Conservation (phyloP, 768 basidiomycete species). For the Serpula lacrymans region DNA sequence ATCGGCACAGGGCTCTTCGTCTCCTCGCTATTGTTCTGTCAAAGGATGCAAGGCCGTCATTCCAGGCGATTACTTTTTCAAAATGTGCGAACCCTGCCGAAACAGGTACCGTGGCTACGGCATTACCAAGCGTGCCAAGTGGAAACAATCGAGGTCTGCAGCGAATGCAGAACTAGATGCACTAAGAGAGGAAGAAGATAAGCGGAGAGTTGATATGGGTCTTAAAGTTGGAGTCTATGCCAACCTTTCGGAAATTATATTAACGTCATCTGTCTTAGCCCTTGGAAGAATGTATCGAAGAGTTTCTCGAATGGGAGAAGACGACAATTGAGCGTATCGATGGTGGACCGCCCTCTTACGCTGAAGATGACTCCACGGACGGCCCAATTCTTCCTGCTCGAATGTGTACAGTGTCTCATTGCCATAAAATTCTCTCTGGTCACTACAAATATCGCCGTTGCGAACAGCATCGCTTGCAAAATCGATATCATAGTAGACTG, state of each 20-base stretch:
- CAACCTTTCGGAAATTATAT: constrained; percentile 1
- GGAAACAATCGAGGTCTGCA: constrained; percentile 44
- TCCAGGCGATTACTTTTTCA: constrained; percentile 37
- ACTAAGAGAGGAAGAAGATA: constrained; percentile 37
- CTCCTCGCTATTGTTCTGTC: constrained; percentile 45
- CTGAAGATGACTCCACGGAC: constrained; percentile 11
- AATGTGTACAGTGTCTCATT: constrained; percentile 59
- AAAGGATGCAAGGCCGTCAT: constrained; percentile 52
- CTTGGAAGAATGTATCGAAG: constrained; percentile 32
- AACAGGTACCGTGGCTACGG: constrained; percentile 50
- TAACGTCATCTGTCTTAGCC: constrained; percentile 16
- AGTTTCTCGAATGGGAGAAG: constrained; percentile 32
- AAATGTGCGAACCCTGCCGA: constrained; percentile 47
- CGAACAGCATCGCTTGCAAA: constrained; percentile 55
- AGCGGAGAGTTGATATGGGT: constrained; percentile 30
- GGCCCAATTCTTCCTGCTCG: constrained; percentile 32
- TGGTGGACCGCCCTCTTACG: neutral
- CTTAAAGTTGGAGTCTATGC: constrained; percentile 30
- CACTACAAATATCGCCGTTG: constrained; percentile 50
- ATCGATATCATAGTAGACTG: constrained; percentile 48
- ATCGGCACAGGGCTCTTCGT: too few species aligned
- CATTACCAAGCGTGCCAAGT: constrained; percentile 52
- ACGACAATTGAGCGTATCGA: constrained; percentile 5
- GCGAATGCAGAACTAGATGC: constrained; percentile 38
- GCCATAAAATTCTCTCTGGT: constrained; percentile 46